Evolutionary conservation across 2,329 filamentous ascomycete genomes (phyloP), one percentile per base, ranked within the genome.

Genomic region (Byssochlamys sp.): DNA sequence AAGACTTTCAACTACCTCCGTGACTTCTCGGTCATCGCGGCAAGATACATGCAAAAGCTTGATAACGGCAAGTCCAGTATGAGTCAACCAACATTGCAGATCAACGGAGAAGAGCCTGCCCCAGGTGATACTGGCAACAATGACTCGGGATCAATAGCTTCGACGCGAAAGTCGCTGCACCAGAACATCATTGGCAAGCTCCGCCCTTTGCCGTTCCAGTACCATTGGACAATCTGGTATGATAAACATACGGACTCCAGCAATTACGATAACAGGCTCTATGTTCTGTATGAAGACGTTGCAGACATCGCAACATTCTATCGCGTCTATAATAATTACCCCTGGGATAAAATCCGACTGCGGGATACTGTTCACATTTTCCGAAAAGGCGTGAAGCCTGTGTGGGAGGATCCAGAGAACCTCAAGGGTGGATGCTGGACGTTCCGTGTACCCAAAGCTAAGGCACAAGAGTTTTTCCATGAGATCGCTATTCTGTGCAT

Each of bases 331-430:
- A 91, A 91, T 76, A 90, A 91, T 73, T 89, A 86, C 45, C 88
- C 88, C 14, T 85, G 90, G 67, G 82, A 86, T 58, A 82, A 86
- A 71, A 85, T 91, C 73, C 86, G 86, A 73, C 84, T 88, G 78
- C 84, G 87, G 67, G 87, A 91, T 74, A 87, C 84, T 52, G 82
- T 91, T 62, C 89, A 91, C 71, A 80, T 91, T 63, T 91, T 91
- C 79, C 90, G 90, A 73, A 80, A 84, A 61, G 88, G 88, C 35
- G 89, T 90, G 73, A 82, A 82, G 61, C 88, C 88, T 57, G 78
- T 90, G 64, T 91, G 88, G 88, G 88, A 91, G 75, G 92, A 97
- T 71, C 84, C 89, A 48, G 85, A 94, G 66, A 96, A 96, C 74
- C 79, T 87, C 59, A 81, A 85, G 60, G 92, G 92, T 55, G 92